Evolutionary conservation across 306 rosid species (phyloP).

Genomic region (Casuarina equisetifolia): DNA sequence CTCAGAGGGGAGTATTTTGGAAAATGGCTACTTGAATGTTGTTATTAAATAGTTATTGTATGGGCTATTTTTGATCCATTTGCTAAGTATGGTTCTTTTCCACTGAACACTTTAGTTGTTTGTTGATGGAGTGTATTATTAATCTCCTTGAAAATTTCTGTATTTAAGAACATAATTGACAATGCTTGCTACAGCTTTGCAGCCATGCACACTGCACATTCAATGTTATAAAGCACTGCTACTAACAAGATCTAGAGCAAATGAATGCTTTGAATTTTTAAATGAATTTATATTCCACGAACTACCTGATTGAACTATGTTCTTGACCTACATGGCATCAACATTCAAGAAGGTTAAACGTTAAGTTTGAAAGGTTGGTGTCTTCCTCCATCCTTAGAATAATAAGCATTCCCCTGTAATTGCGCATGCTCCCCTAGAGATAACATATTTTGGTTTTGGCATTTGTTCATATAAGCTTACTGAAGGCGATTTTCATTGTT

Average conservation of each 20-base stretch:
- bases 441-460: too few relatives aligned
- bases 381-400: neutral
- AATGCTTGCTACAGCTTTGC: neutral
- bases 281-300: neutral
- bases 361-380: neutral
- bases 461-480: too few relatives aligned
- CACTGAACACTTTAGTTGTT: neutral
- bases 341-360: neutral
- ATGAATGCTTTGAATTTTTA: neutral
- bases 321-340: neutral
- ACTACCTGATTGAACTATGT: neutral
- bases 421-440: too few relatives aligned
- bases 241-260: neutral
- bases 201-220: neutral
- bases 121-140: neutral
- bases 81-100: neutral
- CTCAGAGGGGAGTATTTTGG: neutral
- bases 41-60: neutral
- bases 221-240: neutral
- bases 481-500: too few relatives aligned
- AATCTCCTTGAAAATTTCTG: neutral
- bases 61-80: neutral
- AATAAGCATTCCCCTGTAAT: too few relatives aligned
- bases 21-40: neutral
- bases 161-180: neutral